phyloP scores from a whole-genome alignment of 371 early-diverging fungal genomes.

The Parasitella parasitica region DNA sequence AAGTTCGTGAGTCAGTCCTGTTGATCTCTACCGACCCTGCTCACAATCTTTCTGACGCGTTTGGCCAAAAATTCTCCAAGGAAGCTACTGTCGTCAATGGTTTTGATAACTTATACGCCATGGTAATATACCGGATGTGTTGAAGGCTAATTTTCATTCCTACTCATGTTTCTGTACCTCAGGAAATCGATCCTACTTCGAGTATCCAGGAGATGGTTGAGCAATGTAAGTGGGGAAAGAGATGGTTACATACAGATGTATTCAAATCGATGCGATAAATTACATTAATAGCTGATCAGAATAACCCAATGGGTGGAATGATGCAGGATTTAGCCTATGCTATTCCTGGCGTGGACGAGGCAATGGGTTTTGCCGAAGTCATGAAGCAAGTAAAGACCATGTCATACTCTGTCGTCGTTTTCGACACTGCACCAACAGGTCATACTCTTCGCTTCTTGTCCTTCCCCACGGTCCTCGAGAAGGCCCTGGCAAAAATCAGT shows the following conservation, averaged over 20 bases:
- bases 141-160: not conserved
- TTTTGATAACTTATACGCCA: constrained; percentile 92
- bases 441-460: constrained; percentile 98
- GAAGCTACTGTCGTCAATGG: constrained; percentile 94
- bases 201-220: constrained; percentile 97
- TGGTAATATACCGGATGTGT: constrained; percentile 57
- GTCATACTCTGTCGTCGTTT: constrained; percentile 97
- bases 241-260: not conserved
- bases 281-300: constrained; percentile 63
- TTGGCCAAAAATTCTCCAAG: constrained; percentile 97
- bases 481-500: constrained; percentile 93
- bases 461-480: constrained; percentile 95
- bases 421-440: constrained; percentile 99
- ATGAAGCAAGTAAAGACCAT: constrained; percentile 99
- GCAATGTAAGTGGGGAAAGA: constrained; percentile 62
- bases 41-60: constrained; percentile 98
- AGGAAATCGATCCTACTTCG: constrained; percentile 98
- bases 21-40: constrained; percentile 99
- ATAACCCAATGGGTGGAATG: constrained; percentile 81
- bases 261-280: not conserved
- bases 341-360: constrained; percentile 98
- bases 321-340: constrained; percentile 97
- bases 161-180: not conserved
- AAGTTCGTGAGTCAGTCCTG: constrained; percentile 91
- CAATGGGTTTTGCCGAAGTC: constrained; percentile 98